Percentiles rank a stretch among this genome's conserved stretches.
Evolutionary conservation across 345 rosid genomes (phyloP).

Genomic region (Sisymbrium irio): DNA sequence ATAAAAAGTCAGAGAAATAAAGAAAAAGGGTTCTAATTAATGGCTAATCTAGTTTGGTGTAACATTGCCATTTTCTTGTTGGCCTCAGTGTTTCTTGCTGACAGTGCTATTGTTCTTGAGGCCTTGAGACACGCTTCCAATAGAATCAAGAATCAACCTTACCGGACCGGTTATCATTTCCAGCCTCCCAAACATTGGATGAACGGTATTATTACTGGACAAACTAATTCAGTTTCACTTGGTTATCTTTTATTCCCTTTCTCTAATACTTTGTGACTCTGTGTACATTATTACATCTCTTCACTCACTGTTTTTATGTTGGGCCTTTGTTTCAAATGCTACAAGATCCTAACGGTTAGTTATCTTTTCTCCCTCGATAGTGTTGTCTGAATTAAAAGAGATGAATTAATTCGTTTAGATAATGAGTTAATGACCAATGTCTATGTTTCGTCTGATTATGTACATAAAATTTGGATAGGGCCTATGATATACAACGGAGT

Average conservation of each 20-base stretch:
- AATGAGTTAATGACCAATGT: neutral
- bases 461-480: constrained; percentile 12
- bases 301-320: neutral
- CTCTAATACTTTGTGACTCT: neutral
- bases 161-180: constrained; percentile 68
- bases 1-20: neutral
- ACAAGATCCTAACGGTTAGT: constrained; percentile 11
- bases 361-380: neutral
- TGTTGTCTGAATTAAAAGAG: neutral
- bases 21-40: neutral
- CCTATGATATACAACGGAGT: constrained; percentile 40
- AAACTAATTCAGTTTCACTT: neutral
- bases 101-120: constrained; percentile 20
- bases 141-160: constrained; percentile 43
- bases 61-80: constrained; percentile 15
- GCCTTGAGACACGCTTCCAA: neutral
- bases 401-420: neutral
- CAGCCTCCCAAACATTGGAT: constrained; percentile 78
- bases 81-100: constrained; percentile 12
- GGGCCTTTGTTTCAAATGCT: neutral
- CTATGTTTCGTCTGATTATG: neutral
- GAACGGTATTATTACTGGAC: constrained; percentile 44
- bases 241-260: too few species aligned
- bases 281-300: neutral
- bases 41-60: constrained; percentile 21